Evolutionary conservation across 2,329 filamentous ascomycete genomes (phyloP), one percentile per base, ranked within the genome.

Genomic region (Alternaria longipes): DNA sequence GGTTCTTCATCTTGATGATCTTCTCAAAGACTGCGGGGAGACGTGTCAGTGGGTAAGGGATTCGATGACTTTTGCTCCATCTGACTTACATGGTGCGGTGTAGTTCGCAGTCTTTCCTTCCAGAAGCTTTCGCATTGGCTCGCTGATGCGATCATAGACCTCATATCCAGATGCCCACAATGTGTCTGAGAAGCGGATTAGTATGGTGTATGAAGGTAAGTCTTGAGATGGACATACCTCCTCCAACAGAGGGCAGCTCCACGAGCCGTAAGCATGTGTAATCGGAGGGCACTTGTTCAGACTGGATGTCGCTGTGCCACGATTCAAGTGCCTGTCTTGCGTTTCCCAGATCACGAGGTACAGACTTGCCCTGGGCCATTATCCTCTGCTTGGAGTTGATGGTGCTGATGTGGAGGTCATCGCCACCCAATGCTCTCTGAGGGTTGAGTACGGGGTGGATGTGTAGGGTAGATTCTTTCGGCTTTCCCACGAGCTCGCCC

Each of bases 321-420:
- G 55, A 45, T 22, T 57, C 55, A 16, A 57, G 47, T 22, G 47
- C 47, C 22, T 57, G 47, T 14, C 47, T 57, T 38, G 40, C 47
- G 8, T 53, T 53, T 46, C 47, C 55, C 7, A 57, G n/a, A 22
- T 57, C 47, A 46, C 55, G 55, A 16, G 55, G 55, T 6, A 41
- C 41, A 12, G 55, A 28, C 22, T 57, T 57, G 47, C 55, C 55
- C 26, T 57, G 50, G 11, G 42, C 47, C 22, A 45, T 26, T 38
- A 44, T 53, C 32, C 55, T 52, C 55, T 53, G 55, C n/a, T 28
- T 40, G 40, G 55, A 57, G 30, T 57, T 57, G 40, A 57, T 57
- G 40, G 55, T 53, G 55, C 55, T 57, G 30, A 57, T 57, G 20
- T 57, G 28, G 20, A 57, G 32, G 40, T 57, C 55, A 14, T 57